Conservation (phyloP, 2,329 filamentous ascomycete genomes). For the Colletotrichum lini region DNA sequence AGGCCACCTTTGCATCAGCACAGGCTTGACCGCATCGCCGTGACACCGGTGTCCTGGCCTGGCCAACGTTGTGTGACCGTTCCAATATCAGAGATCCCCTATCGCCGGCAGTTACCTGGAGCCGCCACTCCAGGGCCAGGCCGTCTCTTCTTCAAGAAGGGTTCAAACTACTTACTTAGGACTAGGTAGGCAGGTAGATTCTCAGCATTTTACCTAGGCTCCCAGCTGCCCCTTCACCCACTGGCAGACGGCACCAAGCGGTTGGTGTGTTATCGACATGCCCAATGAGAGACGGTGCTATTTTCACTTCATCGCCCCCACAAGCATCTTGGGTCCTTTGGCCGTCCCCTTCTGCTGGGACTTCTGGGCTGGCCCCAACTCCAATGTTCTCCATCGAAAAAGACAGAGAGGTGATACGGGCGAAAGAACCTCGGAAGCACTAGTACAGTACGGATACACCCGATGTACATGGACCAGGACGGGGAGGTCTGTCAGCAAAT, state of each 20-base stretch:
- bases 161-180: too few species aligned
- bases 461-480: conserved; percentile 18
- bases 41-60: conserved; percentile 28
- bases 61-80: conserved; percentile 13
- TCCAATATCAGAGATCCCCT: conserved; percentile 29
- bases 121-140: too few species aligned
- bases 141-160: too few species aligned
- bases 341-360: conserved; percentile 1
- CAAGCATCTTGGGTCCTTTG: neutral
- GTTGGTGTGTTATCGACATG: neutral
- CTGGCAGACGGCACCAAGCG: neutral
- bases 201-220: too few species aligned
- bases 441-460: too few species aligned
- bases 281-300: conserved; percentile 10
- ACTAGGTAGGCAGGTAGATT: too few species aligned
- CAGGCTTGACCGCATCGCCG: neutral
- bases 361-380: neutral
- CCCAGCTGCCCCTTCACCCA: conserved; percentile 2
- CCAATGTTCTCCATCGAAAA: neutral
- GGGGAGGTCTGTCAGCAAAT: conserved; percentile 31
- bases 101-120: conserved; percentile 27
- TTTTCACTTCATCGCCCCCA: neutral
- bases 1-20: neutral
- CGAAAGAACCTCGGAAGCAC: neutral
- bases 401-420: neutral